Base-by-base conservation (phyloP, 257 asterid genomes). In the Petrea volubilis region DNA sequence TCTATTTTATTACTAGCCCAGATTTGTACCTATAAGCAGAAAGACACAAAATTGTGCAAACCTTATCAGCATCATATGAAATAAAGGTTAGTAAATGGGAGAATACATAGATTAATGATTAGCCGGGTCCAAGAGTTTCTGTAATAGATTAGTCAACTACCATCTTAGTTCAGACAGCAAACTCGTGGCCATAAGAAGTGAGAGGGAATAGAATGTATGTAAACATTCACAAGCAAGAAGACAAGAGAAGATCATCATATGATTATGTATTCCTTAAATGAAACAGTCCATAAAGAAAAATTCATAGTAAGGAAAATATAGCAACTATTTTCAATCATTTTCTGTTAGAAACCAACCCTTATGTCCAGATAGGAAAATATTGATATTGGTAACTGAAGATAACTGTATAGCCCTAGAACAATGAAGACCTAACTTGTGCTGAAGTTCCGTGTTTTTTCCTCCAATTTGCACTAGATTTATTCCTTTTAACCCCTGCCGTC, bases 1-100 rank as follows among this genome's bases (percentile, higher is more conserved):
- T 89, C 85, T 53, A 94, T 79, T 78, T 81, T 94, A 80, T 87
- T 81, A 86, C 99, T 82, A 21, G 87, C 95, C 99, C 97, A 94
- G 67, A 94, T 88, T 82, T 94, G 99, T n/a, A 94, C 92, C 99
- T 94, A 74, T 59, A 80, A 72, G 50, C 43, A 77, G 55, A 73
- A 63, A 64, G 34, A 74, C 52, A 68, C 59, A 57, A 51, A 46
- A 13, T 33, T 9, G 44, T 10, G n/a, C 50, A 20, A 73, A 55
- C 23, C 43, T 40, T 25, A 75, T 62, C 28, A 61, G 18, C 31
- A 71, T 66, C 60, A 41, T 65, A 68, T 23, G 10, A 71, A 51
- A 64, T 55, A 44, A 38, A 11, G 13, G 1, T 38, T 43, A 33
- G 60, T 60, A 29, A 41, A 56, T 47, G 44, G 23, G 34, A 33